phyloP scores from a whole-genome alignment of 176 grass and related monocot species.

The Alloteropsis semialata region DNA sequence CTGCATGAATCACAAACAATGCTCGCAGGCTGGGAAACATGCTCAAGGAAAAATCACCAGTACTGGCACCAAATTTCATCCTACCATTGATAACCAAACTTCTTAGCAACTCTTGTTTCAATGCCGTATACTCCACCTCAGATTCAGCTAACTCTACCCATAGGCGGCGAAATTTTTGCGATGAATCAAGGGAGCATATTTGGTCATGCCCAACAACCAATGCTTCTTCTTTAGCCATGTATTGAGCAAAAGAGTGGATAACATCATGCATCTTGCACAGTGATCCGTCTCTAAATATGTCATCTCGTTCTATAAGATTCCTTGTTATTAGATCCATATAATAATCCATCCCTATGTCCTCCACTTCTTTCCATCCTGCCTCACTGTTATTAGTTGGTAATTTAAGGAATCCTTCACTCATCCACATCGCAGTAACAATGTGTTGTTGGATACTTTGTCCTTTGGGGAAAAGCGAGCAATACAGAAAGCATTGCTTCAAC shows the following conservation, averaged over 20 bases:
- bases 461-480: not conserved
- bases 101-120: not conserved
- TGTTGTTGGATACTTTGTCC: fast-evolving
- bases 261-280: not conserved
- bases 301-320: not conserved
- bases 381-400: not conserved
- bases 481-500: not conserved
- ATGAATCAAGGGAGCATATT: not conserved
- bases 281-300: not conserved
- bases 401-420: not conserved
- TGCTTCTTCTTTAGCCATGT: not conserved
- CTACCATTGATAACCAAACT: not conserved
- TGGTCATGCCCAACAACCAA: not conserved
- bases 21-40: not conserved
- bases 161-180: not conserved
- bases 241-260: not conserved
- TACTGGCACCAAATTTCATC: not conserved
- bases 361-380: too few relatives aligned
- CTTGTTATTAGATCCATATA: not conserved
- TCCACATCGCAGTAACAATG: not conserved
- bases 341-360: not conserved
- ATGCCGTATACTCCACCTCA: not conserved
- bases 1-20: not conserved
- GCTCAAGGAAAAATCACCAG: not conserved
- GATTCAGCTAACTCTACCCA: not conserved